These are phyloP conservation scores for Tylopilus felleus DNA, from an alignment of 768 basidiomycete species.

Conservation along the genomic window DNA sequence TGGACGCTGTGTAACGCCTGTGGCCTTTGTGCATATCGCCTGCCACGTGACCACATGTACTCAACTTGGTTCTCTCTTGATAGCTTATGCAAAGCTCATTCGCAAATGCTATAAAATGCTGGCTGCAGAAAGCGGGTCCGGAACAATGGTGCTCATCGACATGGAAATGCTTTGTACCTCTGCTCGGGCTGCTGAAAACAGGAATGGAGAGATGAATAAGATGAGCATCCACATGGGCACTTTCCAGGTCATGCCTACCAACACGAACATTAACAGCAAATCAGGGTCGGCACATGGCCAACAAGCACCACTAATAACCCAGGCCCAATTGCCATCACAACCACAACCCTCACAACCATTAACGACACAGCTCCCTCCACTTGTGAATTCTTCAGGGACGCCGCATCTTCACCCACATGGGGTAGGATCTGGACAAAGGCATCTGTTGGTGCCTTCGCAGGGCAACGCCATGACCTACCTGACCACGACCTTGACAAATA, in stretches of 20 bases:
- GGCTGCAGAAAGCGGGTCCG: slow-evolving; percentile 48
- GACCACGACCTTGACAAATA: too few relatives aligned
- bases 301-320: not conserved
- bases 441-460: slow-evolving; percentile 7
- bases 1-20: slow-evolving; percentile 84
- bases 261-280: slow-evolving; percentile 20
- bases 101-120: slow-evolving; percentile 70
- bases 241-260: slow-evolving; percentile 46
- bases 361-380: slow-evolving; percentile 9
- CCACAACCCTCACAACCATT: slow-evolving; percentile 10
- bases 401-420: slow-evolving; percentile 16
- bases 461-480: too few relatives aligned
- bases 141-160: slow-evolving; percentile 50
- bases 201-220: slow-evolving; percentile 22
- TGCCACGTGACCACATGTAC: not conserved
- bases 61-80: not conserved
- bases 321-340: not conserved
- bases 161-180: slow-evolving; percentile 75
- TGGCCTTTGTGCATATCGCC: slow-evolving; percentile 57
- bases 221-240: slow-evolving; percentile 51
- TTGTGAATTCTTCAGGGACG: slow-evolving; percentile 10
- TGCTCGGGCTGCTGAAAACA: slow-evolving; percentile 51
- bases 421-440: slow-evolving; percentile 7
- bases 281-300: slow-evolving; percentile 8
- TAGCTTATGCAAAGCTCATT: slow-evolving; percentile 82